Base-by-base conservation (phyloP, 1,139 yeast genomes). In the Suhomyces chickasaworum region DNA sequence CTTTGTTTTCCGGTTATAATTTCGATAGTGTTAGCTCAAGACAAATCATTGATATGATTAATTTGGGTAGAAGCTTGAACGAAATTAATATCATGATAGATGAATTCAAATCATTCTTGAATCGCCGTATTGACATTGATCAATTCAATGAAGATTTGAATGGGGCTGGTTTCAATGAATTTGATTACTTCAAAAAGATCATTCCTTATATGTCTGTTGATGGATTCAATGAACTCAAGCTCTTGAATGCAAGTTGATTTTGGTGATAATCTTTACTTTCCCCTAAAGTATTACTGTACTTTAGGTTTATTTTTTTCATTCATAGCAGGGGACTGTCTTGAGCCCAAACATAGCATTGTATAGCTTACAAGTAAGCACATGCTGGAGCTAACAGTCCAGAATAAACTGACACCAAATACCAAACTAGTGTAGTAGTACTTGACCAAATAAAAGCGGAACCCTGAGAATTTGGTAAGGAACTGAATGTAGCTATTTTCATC, bases 11-110 rank as follows among this genome's bases (percentile, higher is more conserved):
- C 3, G 40, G 37, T 13, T 36, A 44, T 16, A 32, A 33, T 8
- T 12, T 32, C 8, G 41, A 36, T 9, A 21, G 21, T 16, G 30
- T 29, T 8, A 32, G 39, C 16, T 31, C 48, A 10, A 47, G 45
- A 16, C 46, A 38, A 4, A 42, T 49, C 9, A 47, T 52, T 25
- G 49, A 51, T 17, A 49, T 55, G 47, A 45, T 49, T 20, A 66
- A 78, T 49, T 68, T 84, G 25, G 91, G 90, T 7, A 75, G 81
- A 48, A 73, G 87, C n/a, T 60, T 86, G 45, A 80, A 81, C 51
- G 93, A 86, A 57, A 83, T 89, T 84, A 76, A 77, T 46, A 45
- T 54, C 3, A 64, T 75, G 32, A 83, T 84, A 23, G 70, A 72
- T 3, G 88, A 84, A 57, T 84, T 82, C 60, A 86, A 83, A 56